A percentile compares a stretch with the other conserved stretches of the same genome.
phyloP scores from a whole-genome alignment of 495 filamentous ascomycete species.

The Lindgomyces ingoldianus region DNA sequence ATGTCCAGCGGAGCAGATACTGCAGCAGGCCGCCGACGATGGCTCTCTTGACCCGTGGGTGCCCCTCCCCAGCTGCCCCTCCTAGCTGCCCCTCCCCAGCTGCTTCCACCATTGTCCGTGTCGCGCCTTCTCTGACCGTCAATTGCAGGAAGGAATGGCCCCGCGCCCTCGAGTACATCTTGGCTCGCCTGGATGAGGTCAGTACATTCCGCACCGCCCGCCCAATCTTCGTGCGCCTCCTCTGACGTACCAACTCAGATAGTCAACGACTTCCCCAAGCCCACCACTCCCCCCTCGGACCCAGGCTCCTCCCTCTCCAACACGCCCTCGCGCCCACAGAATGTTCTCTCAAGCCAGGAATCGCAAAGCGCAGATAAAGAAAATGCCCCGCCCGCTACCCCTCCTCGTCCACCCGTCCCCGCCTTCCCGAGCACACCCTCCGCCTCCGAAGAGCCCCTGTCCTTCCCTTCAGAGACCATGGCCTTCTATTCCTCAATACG shows the following conservation, averaged over 20 bases:
- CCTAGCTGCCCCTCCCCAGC: too few relatives aligned
- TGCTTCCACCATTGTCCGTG: constrained; percentile 55
- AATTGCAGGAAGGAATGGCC: constrained; percentile 44
- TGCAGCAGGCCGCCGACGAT: constrained; percentile 64
- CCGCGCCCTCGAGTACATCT: constrained; percentile 40
- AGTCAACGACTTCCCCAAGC: constrained; percentile 45
- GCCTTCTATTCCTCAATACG: constrained; percentile 66
- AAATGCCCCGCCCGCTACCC: constrained; percentile 53
- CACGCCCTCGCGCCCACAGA: constrained; percentile 2
- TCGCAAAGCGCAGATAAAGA: constrained; percentile 53
- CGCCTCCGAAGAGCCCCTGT: constrained; percentile 13
- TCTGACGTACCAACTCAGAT: constrained; percentile 32
- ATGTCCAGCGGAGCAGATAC: constrained; percentile 47
- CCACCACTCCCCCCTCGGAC: constrained; percentile 31
- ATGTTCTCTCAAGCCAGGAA: constrained; percentile 41
- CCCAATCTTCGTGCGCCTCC: constrained; percentile 20
- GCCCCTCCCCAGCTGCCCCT: too few relatives aligned
- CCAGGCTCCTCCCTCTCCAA: constrained; percentile 41
- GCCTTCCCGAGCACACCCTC: constrained; percentile 31
- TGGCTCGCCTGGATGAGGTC: constrained; percentile 42
- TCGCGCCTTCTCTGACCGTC: constrained; percentile 69
- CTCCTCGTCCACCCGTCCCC: constrained; percentile 37
- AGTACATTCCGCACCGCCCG: constrained; percentile 37
- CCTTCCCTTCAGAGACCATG: constrained; percentile 64
- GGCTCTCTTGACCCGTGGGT: constrained; percentile 70